phyloP scores from a whole-genome alignment of 192 early-diverging fungal species.

The Podochytrium sp. region DNA sequence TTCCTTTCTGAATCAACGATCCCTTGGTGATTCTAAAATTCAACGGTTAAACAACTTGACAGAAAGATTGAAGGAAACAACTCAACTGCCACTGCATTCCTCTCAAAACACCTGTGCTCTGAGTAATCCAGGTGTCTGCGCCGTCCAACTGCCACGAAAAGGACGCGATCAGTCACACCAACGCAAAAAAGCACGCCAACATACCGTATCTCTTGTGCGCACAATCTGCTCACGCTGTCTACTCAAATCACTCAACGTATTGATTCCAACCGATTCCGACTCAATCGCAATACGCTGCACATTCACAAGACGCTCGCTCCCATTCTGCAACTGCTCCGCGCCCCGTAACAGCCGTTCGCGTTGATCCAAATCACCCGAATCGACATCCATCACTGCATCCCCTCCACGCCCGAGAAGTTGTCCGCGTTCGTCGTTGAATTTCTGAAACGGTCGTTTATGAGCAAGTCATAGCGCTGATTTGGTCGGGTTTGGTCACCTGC shows the following conservation, averaged over 20 bases:
- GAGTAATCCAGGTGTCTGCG: slow-evolving; percentile 60
- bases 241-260: slow-evolving; percentile 78
- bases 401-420: slow-evolving; percentile 41
- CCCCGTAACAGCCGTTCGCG: slow-evolving; percentile 75
- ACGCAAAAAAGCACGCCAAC: slow-evolving; percentile 16
- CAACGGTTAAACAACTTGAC: background rate
- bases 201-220: slow-evolving; percentile 80
- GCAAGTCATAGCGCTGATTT: too few relatives aligned
- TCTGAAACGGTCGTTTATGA: background rate
- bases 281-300: slow-evolving; percentile 89
- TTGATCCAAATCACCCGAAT: slow-evolving; percentile 66
- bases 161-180: background rate
- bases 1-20: slow-evolving; percentile 9
- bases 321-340: slow-evolving; percentile 81
- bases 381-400: slow-evolving; percentile 39
- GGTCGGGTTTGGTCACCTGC: background rate
- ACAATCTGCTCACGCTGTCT: slow-evolving; percentile 91
- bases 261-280: slow-evolving; percentile 85
- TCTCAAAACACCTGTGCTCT: slow-evolving; percentile 52
- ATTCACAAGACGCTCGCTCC: slow-evolving; percentile 78
- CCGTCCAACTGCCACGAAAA: slow-evolving; percentile 35
- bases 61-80: slow-evolving; percentile 45
- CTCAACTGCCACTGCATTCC: slow-evolving; percentile 77
- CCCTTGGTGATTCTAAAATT: slow-evolving; percentile 17
- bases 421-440: slow-evolving; percentile 39